Evolutionary conservation across 768 basidiomycete genomes (phyloP).

Genomic region (Mycena epipterygia): DNA sequence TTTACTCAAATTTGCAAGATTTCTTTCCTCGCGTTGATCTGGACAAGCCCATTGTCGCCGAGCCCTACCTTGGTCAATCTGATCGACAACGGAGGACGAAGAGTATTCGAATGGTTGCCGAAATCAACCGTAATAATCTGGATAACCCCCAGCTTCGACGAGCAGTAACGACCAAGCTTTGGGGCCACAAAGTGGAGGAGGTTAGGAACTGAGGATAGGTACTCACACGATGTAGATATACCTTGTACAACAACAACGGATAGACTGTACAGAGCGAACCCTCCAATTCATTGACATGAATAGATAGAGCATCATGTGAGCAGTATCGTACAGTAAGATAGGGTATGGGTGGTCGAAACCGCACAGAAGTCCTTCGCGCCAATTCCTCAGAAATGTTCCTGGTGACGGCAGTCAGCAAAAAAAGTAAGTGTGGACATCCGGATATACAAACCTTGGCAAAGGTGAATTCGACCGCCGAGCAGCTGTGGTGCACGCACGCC

Average conservation of each 20-base stretch:
- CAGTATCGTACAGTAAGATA: slow-evolving; percentile 31
- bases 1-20: slow-evolving; percentile 83
- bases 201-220: slow-evolving; percentile 39
- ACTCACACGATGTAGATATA: neutral
- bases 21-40: slow-evolving; percentile 94
- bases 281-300: slow-evolving; percentile 15
- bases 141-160: slow-evolving; percentile 53
- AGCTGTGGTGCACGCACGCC: slow-evolving; percentile 70
- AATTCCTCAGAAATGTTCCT: slow-evolving; percentile 47
- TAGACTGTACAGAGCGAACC: neutral
- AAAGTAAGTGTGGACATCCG: neutral
- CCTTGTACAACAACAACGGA: neutral
- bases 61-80: slow-evolving; percentile 49
- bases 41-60: slow-evolving; percentile 83
- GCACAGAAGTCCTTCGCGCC: slow-evolving; percentile 9
- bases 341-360: slow-evolving; percentile 27
- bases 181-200: slow-evolving; percentile 60
- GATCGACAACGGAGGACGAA: slow-evolving; percentile 66
- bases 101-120: slow-evolving; percentile 87
- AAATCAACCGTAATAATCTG: slow-evolving; percentile 68
- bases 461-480: slow-evolving; percentile 73
- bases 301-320: slow-evolving; percentile 5
- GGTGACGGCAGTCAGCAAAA: neutral
- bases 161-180: slow-evolving; percentile 54
- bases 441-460: slow-evolving; percentile 77